Conservation (phyloP, 352 stramenopile species). For the Globisporangium radiosum region DNA sequence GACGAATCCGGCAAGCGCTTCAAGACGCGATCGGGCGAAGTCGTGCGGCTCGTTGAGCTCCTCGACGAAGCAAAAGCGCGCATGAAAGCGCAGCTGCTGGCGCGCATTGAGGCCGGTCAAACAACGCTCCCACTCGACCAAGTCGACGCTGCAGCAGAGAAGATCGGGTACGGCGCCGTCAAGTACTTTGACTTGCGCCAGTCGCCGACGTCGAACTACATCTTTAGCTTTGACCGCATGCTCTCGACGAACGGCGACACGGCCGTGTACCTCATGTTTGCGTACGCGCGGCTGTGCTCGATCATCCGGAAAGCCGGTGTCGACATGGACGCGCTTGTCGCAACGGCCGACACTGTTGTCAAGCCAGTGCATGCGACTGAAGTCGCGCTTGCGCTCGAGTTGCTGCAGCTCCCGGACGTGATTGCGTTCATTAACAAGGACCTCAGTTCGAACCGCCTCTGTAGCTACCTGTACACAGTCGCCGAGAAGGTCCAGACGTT, state of each 20-base stretch:
- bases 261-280: conserved; percentile 81
- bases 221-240: conserved; percentile 79
- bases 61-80: no score
- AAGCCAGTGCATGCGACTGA: conserved; percentile 43
- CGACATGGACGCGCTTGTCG: conserved; percentile 24
- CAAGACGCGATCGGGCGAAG: no score
- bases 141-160: neutral
- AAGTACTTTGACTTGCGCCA: conserved; percentile 83
- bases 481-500: conserved; percentile 75
- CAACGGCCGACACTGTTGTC: conserved; percentile 16
- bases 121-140: no score
- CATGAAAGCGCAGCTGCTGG: no score
- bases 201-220: conserved; percentile 81
- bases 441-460: conserved; percentile 68
- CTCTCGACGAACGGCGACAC: conserved; percentile 81
- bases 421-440: conserved; percentile 43
- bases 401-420: conserved; percentile 79
- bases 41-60: no score
- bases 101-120: no score
- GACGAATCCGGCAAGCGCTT: no score
- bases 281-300: conserved; percentile 59
- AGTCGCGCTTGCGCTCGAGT: conserved; percentile 58
- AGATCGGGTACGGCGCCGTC: conserved; percentile 68
- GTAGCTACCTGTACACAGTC: conserved; percentile 80
- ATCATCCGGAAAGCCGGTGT: conserved; percentile 56